A percentile compares a stretch with the other conserved stretches of the same genome.
phyloP scores from a whole-genome alignment of 345 rosid species.

The Salix udensis region DNA sequence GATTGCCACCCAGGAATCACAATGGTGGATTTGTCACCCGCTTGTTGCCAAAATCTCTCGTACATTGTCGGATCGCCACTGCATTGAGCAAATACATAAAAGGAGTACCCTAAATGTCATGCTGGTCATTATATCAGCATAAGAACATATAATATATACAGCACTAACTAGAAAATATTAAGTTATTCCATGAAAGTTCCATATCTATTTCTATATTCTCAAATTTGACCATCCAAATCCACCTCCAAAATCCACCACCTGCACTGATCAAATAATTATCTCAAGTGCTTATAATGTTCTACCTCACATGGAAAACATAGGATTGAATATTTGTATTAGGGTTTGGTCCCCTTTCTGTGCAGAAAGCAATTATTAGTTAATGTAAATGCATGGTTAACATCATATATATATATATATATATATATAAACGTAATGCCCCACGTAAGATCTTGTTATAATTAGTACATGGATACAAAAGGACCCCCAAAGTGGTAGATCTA shows the following conservation, averaged over 20 bases:
- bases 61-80: constrained; percentile 97
- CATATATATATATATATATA: constrained; percentile 4
- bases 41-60: constrained; percentile 63
- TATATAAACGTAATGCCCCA: neutral
- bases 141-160: neutral
- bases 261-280: neutral
- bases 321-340: neutral
- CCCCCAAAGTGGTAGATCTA: constrained; percentile 25
- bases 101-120: constrained; percentile 1
- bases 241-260: neutral
- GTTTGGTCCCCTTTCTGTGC: constrained; percentile 19
- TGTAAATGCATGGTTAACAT: constrained; percentile 19
- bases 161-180: neutral
- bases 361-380: constrained; percentile 25
- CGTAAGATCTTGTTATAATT: constrained; percentile 13
- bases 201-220: neutral
- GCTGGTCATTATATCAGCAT: neutral
- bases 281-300: neutral
- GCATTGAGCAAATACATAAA: constrained; percentile 18
- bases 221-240: neutral
- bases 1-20: constrained; percentile 89
- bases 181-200: neutral
- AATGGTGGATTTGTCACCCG: constrained; percentile 63
- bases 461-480: constrained; percentile 3
- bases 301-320: too few species aligned